A percentile compares a stretch with the other conserved stretches of the same genome.
phyloP scores from a whole-genome alignment of 2,329 filamentous ascomycete species.

The Endoconidiophora polonica region DNA sequence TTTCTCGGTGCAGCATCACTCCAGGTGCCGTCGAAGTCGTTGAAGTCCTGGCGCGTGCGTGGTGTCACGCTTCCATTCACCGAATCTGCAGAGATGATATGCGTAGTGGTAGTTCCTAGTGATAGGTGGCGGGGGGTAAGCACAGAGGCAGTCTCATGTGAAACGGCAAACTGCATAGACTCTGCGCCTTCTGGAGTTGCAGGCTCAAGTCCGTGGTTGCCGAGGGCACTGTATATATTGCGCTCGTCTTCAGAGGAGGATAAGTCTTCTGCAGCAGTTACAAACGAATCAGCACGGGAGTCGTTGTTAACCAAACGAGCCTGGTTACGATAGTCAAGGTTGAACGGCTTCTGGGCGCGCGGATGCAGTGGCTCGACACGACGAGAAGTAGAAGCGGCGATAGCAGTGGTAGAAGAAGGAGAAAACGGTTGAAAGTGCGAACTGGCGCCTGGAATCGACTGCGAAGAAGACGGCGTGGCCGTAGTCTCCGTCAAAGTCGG shows the following conservation, averaged over 20 bases:
- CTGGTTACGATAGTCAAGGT: conserved; percentile 6
- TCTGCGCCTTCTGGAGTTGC: conserved; percentile 3
- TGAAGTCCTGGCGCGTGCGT: conserved; percentile 6
- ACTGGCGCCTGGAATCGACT: too few relatives aligned
- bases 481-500: conserved; percentile 1
- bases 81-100: conserved; percentile 2
- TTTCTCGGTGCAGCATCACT: neutral
- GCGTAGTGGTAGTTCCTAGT: neutral
- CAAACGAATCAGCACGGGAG: conserved; percentile 11
- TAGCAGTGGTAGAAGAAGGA: neutral
- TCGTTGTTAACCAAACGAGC: conserved; percentile 8
- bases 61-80: conserved; percentile 6
- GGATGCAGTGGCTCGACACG: conserved; percentile 5
- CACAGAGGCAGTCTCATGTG: neutral
- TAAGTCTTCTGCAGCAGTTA: conserved; percentile 13
- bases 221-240: neutral
- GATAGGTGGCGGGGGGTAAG: conserved; percentile 1
- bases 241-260: conserved; percentile 11
- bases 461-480: conserved; percentile 4
- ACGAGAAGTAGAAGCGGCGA: neutral
- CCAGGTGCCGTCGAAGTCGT: conserved; percentile 8
- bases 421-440: too few relatives aligned
- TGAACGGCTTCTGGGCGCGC: conserved; percentile 2
- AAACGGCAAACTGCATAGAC: conserved; percentile 6
- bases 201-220: neutral